phyloP scores from a whole-genome alignment of 1,284 basidiomycete genomes.

The Agroathelia rolfsii region DNA sequence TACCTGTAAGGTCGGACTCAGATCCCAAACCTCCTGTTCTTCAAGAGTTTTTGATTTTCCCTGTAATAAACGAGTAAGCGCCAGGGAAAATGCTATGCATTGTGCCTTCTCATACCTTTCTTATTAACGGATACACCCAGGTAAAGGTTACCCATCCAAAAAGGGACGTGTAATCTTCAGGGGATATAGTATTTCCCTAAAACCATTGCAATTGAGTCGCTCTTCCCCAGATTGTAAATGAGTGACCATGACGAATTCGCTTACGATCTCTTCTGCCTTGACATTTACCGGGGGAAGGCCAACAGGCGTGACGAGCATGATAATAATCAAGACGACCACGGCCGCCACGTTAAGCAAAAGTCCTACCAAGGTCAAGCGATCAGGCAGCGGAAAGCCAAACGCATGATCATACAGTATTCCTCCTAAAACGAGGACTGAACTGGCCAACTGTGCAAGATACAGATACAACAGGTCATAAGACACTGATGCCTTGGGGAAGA shows the following conservation, averaged over 20 bases:
- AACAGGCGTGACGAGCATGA: constrained; percentile 33
- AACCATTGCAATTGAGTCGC: constrained; percentile 1
- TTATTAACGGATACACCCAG: constrained; percentile 55
- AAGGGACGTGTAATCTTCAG: constrained; percentile 58
- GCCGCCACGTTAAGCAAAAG: constrained; percentile 27
- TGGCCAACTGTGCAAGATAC: constrained; percentile 25
- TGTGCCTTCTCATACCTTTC: constrained; percentile 14
- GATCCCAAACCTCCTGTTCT: constrained; percentile 47
- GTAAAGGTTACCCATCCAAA: constrained; percentile 61
- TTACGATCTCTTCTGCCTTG: constrained; percentile 29
- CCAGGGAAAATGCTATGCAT: constrained; percentile 1
- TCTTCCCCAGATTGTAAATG: not conserved
- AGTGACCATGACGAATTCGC: too few relatives aligned
- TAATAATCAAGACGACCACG: constrained; percentile 22
- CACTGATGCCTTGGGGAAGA: constrained; percentile 28
- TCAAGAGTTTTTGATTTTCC: constrained; percentile 42
- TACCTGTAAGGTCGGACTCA: constrained; percentile 48
- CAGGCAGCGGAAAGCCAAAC: constrained; percentile 21
- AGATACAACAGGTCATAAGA: constrained; percentile 37
- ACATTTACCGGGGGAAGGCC: constrained; percentile 29
- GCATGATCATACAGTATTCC: constrained; percentile 27
- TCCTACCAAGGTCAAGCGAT: constrained; percentile 16
- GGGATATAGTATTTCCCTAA: constrained; percentile 33
- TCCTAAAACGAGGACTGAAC: constrained; percentile 26
- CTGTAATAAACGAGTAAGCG: constrained; percentile 10